Conservation (phyloP, 495 filamentous ascomycete species). For the Podospora pseudocomata region DNA sequence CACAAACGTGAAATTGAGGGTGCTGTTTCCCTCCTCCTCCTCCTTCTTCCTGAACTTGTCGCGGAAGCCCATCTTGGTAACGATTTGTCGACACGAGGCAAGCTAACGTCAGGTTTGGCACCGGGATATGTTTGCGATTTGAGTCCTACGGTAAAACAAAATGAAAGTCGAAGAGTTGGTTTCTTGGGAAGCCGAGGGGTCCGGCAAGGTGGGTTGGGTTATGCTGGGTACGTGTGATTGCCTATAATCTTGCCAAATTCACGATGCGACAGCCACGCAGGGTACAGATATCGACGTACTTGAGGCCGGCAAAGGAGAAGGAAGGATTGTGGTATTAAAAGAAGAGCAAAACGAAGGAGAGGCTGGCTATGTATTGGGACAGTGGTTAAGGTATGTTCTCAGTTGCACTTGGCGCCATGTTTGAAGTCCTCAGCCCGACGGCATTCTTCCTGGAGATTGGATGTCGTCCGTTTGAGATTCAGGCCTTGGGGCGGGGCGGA, state of each 20-base stretch:
- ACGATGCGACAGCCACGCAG: not conserved
- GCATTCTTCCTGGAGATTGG: slow-evolving; percentile 3
- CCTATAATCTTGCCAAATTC: not conserved
- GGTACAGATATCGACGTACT: not conserved
- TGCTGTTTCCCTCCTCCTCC: slow-evolving; percentile 36
- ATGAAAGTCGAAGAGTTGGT: not conserved
- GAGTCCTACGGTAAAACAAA: not conserved
- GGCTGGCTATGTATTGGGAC: not conserved
- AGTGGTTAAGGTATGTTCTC: not conserved
- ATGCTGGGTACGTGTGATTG: not conserved
- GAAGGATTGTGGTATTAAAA: not conserved
- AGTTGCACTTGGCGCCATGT: not conserved
- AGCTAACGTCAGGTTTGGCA: not conserved
- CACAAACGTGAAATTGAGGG: slow-evolving; percentile 78
- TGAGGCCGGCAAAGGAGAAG: not conserved
- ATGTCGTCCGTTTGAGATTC: slow-evolving; percentile 1
- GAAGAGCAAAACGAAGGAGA: slow-evolving; percentile 1
- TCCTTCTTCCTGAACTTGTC: slow-evolving; percentile 73
- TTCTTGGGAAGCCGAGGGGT: not conserved
- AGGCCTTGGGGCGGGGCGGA: not conserved
- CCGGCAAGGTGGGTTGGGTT: not conserved
- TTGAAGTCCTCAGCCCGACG: slow-evolving; percentile 2
- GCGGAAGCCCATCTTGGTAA: slow-evolving; percentile 60
- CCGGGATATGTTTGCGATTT: not conserved
- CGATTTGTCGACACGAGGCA: not conserved